Conservation (phyloP, 495 filamentous ascomycete genomes). For the Sabuloglossum arenarium region DNA sequence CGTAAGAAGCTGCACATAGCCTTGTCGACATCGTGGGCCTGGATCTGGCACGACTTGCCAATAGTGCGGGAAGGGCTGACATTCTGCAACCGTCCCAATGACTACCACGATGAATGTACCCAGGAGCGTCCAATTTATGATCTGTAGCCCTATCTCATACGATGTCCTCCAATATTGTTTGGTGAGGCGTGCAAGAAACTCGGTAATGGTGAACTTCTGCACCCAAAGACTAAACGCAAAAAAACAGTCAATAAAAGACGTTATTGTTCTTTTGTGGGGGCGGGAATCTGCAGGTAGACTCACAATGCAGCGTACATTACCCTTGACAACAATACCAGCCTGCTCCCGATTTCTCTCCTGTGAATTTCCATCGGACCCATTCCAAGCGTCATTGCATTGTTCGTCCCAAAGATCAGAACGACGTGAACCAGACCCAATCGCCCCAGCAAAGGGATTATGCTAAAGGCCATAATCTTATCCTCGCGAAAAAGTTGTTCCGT, state of each 20-base stretch:
- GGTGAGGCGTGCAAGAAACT: slow-evolving; percentile 71
- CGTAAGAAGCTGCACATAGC: slow-evolving; percentile 65
- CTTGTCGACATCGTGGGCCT: slow-evolving; percentile 61
- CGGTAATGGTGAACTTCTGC: slow-evolving; percentile 72
- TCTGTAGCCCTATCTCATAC: slow-evolving; percentile 41
- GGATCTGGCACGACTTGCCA: slow-evolving; percentile 89
- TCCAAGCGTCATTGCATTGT: slow-evolving; percentile 39
- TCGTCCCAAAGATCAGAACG: slow-evolving; percentile 69
- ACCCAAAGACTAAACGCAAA: slow-evolving; percentile 55
- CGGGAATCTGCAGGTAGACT: slow-evolving; percentile 14
- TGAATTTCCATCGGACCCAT: slow-evolving; percentile 26
- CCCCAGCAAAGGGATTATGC: slow-evolving; percentile 55
- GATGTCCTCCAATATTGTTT: slow-evolving; percentile 45
- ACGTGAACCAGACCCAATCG: slow-evolving; percentile 79
- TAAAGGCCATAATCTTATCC: slow-evolving; percentile 66
- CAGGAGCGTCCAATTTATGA: slow-evolving; percentile 52
- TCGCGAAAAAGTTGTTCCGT: slow-evolving; percentile 67
- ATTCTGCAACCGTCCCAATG: slow-evolving; percentile 66
- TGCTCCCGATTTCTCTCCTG: slow-evolving; percentile 35
- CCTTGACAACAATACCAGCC: slow-evolving; percentile 40
- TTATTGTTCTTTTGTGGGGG: neutral
- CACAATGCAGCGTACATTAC: slow-evolving; percentile 52
- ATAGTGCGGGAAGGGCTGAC: slow-evolving; percentile 63
- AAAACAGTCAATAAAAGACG: slow-evolving; percentile 1
- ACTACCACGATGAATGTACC: slow-evolving; percentile 61